Base-by-base conservation (phyloP, 2,329 filamentous ascomycete species). In the Cladosporium sp. region DNA sequence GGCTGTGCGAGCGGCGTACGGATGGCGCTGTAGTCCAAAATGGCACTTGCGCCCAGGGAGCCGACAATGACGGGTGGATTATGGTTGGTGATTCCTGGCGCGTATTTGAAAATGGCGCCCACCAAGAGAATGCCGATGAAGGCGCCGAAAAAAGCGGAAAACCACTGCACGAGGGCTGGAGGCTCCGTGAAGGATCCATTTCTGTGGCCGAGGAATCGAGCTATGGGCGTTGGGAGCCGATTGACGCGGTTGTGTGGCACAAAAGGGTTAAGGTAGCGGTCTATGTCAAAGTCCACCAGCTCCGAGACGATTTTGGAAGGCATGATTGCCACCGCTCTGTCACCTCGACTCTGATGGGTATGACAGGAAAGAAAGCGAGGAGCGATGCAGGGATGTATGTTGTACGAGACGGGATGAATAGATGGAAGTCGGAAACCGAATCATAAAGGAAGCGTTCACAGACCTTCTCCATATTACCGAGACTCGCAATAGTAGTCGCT, bases 191-290 rank as follows among this genome's bases (percentile, higher is more conserved):
- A 60, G 13, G 66, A 63, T 44, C 66, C 54, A 37, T 63, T 64
- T 19, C 74, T 63, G 54, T 75, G 71, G 3, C 75, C 74, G 2
- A 95, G 71, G 60, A 89, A 86, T 59, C 82, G 79, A 16, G 87
- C 79, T 16, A 93, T 64, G 0, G 79, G 78, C 43, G 74, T 74
- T 0, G 89, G 90, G 1, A 95, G 64, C 42, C 74, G 71, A 28
- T 78, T 72, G 66, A 88, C 78, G 60, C 79, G 81, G 38, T 85
- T 84, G 11, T 79, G 73, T 8, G 86, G 86, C 19, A 95, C 65
- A 55, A 82, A 75, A 2, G 78, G 85, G 66, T 92, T 89, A 46
- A 95, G 66, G 65, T 85, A 82, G n/a, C 70, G 72, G 74, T 95
- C 90, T 58, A 95, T 80, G 70, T 93, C 82, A 69, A 95, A 82